phyloP scores from a whole-genome alignment of 495 filamentous ascomycete species.

The Stereocaulon alpinum region DNA sequence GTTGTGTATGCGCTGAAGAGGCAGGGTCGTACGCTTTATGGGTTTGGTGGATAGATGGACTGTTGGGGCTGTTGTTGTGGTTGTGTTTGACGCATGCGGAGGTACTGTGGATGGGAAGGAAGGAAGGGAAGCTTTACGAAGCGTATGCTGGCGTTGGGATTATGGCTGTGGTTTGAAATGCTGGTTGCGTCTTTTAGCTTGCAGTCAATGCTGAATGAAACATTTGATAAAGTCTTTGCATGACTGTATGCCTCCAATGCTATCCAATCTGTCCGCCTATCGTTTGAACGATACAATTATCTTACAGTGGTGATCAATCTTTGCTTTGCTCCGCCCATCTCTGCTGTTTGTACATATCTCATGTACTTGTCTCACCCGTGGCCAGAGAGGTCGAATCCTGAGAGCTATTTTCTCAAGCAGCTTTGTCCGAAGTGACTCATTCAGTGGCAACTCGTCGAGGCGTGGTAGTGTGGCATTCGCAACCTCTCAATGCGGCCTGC shows the following conservation, averaged over 20 bases:
- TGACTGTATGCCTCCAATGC: too few relatives aligned
- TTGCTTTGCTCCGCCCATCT: neutral
- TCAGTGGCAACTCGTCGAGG: too few relatives aligned
- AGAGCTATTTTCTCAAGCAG: too few relatives aligned
- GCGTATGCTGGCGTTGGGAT: neutral
- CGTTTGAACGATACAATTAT: too few relatives aligned
- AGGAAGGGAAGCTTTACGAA: neutral
- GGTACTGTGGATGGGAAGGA: neutral
- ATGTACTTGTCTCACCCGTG: neutral
- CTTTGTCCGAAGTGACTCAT: too few relatives aligned
- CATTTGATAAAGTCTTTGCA: too few relatives aligned
- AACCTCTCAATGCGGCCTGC: too few relatives aligned
- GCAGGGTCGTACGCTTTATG: constrained; percentile 92
- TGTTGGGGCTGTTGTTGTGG: neutral
- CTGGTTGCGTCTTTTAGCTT: neutral
- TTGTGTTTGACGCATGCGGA: neutral
- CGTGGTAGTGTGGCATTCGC: too few relatives aligned
- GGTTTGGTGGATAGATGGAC: constrained; percentile 83
- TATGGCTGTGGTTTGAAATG: neutral
- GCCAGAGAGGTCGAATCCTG: too few relatives aligned
- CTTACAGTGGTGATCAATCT: neutral
- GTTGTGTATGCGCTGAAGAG: constrained; percentile 94
- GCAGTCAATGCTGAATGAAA: neutral
- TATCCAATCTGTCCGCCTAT: neutral
- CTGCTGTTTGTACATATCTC: too few relatives aligned